Evolutionary conservation across 352 stramenopile genomes (phyloP).

Genomic region (Pythium aquatile): DNA sequence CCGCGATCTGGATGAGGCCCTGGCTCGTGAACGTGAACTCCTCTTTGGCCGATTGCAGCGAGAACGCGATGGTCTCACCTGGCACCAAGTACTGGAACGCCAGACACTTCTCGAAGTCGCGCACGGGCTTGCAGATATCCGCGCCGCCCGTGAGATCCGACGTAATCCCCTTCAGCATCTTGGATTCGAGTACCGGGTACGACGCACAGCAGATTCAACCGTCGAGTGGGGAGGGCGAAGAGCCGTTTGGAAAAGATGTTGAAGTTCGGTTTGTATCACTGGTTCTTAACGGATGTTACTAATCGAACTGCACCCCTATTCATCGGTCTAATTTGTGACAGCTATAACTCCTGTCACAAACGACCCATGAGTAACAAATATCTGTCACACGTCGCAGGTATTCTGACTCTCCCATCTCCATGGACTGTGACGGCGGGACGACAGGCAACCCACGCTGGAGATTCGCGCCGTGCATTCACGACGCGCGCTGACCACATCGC

Average conservation of each 20-base stretch:
- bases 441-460: neutral
- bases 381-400: neutral
- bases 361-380: neutral
- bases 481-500: conserved; percentile 1
- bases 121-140: conserved; percentile 28
- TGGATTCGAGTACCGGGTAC: neutral
- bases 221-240: neutral
- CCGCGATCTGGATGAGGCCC: conserved; percentile 30
- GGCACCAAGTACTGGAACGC: conserved; percentile 49
- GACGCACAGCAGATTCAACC: too few species aligned
- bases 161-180: conserved; percentile 25
- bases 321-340: neutral
- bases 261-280: neutral
- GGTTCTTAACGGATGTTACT: neutral
- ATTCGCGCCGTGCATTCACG: conserved; percentile 5
- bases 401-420: neutral
- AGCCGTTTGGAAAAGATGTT: neutral
- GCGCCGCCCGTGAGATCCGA: conserved; percentile 20
- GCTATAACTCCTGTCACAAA: neutral
- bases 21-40: conserved; percentile 71
- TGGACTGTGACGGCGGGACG: neutral
- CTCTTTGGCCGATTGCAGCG: conserved; percentile 50
- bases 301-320: neutral
- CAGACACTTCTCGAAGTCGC: conserved; percentile 42
- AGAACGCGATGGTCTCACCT: conserved; percentile 47